These are phyloP conservation scores for Populus deltoides DNA, from an alignment of 345 rosid species.

Conservation along the genomic window DNA sequence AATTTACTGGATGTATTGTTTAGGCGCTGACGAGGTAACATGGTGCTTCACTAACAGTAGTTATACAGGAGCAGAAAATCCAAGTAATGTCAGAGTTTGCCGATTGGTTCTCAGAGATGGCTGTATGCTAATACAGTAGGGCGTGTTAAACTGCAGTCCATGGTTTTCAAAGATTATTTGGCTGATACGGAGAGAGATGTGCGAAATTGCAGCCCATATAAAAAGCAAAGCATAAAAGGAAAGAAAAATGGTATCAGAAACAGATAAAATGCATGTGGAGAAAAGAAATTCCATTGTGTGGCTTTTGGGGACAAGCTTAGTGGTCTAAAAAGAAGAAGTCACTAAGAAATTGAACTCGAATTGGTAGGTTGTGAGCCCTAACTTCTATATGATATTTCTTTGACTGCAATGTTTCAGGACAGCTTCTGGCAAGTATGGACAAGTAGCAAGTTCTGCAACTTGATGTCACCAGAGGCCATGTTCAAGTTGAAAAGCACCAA, in stretches of 20 bases:
- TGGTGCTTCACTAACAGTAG: background rate
- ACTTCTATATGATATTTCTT: background rate
- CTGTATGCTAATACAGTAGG: background rate
- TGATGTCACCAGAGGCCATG: background rate
- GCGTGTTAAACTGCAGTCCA: background rate
- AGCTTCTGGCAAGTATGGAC: background rate
- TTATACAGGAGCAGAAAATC: background rate
- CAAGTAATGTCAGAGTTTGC: background rate
- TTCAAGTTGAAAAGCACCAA: background rate
- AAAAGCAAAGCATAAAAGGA: background rate
- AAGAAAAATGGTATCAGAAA: background rate
- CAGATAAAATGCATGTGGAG: background rate
- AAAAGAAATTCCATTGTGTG: constrained; percentile 4
- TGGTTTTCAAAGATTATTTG: background rate
- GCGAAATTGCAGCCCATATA: background rate
- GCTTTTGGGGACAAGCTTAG: constrained; percentile 22
- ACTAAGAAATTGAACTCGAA: background rate
- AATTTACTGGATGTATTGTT: background rate
- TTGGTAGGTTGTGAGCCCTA: background rate
- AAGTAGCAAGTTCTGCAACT: background rate
- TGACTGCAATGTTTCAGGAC: background rate
- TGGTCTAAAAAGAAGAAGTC: constrained; percentile 1
- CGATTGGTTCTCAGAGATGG: background rate
- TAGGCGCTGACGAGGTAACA: background rate
- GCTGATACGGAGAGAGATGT: background rate